Conservation (phyloP, 148 eudicot species). For the Cornus florida region DNA sequence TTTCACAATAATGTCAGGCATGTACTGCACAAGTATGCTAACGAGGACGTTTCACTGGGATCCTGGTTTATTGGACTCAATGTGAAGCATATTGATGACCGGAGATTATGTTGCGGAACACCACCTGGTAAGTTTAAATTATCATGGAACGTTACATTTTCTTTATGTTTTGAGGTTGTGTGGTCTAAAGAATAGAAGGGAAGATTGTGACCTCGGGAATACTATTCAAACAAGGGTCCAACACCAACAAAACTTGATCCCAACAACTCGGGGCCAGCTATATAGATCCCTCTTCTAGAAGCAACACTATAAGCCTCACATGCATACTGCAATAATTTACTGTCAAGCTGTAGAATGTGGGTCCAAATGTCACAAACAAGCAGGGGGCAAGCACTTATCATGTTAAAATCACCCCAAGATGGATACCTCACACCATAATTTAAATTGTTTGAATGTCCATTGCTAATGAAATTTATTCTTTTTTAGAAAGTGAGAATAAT, state of each 20-base stretch:
- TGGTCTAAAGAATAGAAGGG: background rate
- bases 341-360: slow-evolving; percentile 1
- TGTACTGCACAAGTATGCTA: slow-evolving; percentile 63
- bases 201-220: background rate
- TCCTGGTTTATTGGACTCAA: slow-evolving; percentile 75
- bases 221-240: background rate
- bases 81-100: slow-evolving; percentile 66
- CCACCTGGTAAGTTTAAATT: slow-evolving; percentile 56
- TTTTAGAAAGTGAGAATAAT: background rate
- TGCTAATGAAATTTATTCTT: background rate
- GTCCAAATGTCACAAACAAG: background rate
- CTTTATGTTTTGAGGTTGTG: background rate
- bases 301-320: background rate
- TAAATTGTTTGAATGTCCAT: background rate
- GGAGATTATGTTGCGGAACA: slow-evolving; percentile 70
- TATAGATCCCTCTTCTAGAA: background rate
- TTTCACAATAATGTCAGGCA: slow-evolving; percentile 36
- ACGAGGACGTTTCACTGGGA: slow-evolving; percentile 76
- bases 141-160: background rate
- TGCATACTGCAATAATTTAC: background rate
- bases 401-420: background rate
- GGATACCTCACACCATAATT: background rate
- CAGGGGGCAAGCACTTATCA: background rate
- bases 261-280: background rate
- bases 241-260: background rate